Conservation (phyloP, 257 asterid species). For the Cordia subcordata region DNA sequence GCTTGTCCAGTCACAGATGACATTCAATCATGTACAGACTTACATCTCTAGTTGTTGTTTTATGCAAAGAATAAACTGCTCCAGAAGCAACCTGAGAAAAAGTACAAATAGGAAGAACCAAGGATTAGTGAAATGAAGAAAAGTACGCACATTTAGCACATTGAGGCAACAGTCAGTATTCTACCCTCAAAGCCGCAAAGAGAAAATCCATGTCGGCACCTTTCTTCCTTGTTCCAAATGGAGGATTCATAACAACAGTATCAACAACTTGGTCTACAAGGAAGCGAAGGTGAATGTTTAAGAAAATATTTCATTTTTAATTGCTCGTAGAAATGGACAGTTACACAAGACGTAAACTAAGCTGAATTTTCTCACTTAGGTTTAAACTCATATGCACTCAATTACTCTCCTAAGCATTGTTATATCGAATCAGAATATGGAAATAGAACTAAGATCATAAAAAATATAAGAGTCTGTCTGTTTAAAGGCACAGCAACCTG, state of each 20-base stretch:
- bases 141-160: not conserved
- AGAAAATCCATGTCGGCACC: conserved; percentile 97
- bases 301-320: conserved; percentile 8
- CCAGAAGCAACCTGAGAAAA: conserved; percentile 78
- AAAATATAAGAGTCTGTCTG: too few relatives aligned
- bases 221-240: conserved; percentile 93
- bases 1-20: not conserved
- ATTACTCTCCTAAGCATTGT: too few relatives aligned
- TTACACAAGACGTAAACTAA: not conserved
- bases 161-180: not conserved
- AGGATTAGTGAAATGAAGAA: conserved; percentile 5
- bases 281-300: conserved; percentile 8
- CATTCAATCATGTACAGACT: conserved; percentile 19
- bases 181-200: conserved; percentile 67
- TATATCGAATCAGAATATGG: too few relatives aligned
- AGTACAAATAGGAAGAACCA: conserved; percentile 12
- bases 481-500: too few relatives aligned
- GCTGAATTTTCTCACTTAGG: too few relatives aligned
- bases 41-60: conserved; percentile 93
- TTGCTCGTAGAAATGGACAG: conserved; percentile 6
- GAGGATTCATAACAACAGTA: conserved; percentile 96
- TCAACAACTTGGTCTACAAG: conserved; percentile 54
- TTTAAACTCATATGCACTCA: too few relatives aligned
- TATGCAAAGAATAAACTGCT: conserved; percentile 96
- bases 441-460: too few relatives aligned